phyloP scores from a whole-genome alignment of 2,329 filamentous ascomycete genomes.

The Aspergillus phoenicis region DNA sequence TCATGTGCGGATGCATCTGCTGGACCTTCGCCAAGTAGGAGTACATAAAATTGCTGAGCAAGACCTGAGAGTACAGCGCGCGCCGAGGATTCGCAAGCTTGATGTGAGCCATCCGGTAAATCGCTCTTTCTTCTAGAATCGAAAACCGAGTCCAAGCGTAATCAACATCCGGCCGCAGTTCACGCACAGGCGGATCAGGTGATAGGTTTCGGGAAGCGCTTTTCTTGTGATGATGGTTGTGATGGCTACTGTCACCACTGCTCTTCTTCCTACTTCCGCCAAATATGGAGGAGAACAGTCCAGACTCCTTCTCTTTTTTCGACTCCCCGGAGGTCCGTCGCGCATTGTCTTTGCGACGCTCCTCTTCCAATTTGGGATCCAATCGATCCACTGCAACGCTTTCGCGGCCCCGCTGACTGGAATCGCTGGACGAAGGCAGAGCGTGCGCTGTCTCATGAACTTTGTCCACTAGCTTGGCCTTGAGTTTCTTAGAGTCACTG shows the following conservation, averaged over 20 bases:
- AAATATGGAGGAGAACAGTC: conserved; percentile 92
- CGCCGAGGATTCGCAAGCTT: conserved; percentile 97
- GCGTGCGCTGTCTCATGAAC: conserved; percentile 77
- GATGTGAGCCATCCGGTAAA: conserved; percentile 98
- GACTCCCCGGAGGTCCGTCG: conserved; percentile 67
- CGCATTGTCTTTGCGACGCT: conserved; percentile 75
- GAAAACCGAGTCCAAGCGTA: conserved; percentile 96
- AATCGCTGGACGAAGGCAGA: conserved; percentile 83
- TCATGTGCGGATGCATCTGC: conserved; percentile 96
- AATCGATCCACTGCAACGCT: conserved; percentile 83
- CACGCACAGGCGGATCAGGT: conserved; percentile 74
- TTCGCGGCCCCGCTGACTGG: conserved; percentile 65
- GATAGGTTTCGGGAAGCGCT: conserved; percentile 72
- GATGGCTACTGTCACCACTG: conserved; percentile 64
- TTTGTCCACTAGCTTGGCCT: conserved; percentile 56
- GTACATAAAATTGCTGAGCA: conserved; percentile 99
- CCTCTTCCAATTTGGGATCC: conserved; percentile 67
- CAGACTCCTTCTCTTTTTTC: conserved; percentile 85
- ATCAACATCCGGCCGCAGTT: conserved; percentile 82
- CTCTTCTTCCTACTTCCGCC: conserved; percentile 85
- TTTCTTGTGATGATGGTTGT: conserved; percentile 64
- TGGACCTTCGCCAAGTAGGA: conserved; percentile 98
- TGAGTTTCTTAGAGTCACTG: conserved; percentile 63
- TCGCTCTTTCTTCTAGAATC: conserved; percentile 91
- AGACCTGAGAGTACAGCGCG: conserved; percentile 87